A percentile compares a stretch with the other conserved stretches of the same genome.
phyloP scores from a whole-genome alignment of 2,329 filamentous ascomycete genomes.

The Alternaria rosae region DNA sequence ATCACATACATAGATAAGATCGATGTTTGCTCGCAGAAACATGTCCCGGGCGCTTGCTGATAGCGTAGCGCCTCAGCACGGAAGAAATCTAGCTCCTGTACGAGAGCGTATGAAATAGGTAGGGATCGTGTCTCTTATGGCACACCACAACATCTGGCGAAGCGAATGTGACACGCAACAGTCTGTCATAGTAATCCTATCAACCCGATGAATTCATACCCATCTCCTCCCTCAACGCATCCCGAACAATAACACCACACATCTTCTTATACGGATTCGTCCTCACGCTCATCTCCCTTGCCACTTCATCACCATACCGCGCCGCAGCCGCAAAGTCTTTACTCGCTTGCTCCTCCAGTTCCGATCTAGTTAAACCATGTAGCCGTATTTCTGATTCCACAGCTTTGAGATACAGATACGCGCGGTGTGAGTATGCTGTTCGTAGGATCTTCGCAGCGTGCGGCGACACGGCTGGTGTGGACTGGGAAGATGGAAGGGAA shows the following conservation, averaged over 20 bases:
- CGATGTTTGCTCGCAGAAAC: not conserved
- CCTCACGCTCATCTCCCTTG: slow-evolving; percentile 64
- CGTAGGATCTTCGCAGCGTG: slow-evolving; percentile 71
- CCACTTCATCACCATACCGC: slow-evolving; percentile 64
- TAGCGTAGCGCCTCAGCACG: not conserved
- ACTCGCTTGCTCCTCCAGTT: slow-evolving; percentile 64
- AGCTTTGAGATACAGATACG: slow-evolving; percentile 51
- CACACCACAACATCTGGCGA: not conserved
- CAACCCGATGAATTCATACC: not conserved
- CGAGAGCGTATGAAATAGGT: not conserved
- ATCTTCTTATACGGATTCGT: slow-evolving; percentile 70
- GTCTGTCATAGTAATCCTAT: not conserved
- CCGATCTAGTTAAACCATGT: slow-evolving; percentile 44
- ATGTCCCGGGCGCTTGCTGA: not conserved
- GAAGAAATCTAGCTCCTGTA: not conserved
- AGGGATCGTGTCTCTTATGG: too few species aligned
- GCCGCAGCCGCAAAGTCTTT: slow-evolving; percentile 63
- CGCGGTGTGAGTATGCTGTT: slow-evolving; percentile 75
- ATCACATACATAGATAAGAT: not conserved
- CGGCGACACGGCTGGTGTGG: slow-evolving; percentile 63
- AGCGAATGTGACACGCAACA: not conserved
- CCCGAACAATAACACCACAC: slow-evolving; percentile 68
- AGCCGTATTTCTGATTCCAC: slow-evolving; percentile 48
- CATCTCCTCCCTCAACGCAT: slow-evolving; percentile 64
- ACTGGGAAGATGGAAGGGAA: slow-evolving; percentile 52